Percentiles rank a stretch among this genome's conserved stretches.
phyloP scores from a whole-genome alignment of 208 protist genomes.

The Trypanosomatidae sp. region DNA sequence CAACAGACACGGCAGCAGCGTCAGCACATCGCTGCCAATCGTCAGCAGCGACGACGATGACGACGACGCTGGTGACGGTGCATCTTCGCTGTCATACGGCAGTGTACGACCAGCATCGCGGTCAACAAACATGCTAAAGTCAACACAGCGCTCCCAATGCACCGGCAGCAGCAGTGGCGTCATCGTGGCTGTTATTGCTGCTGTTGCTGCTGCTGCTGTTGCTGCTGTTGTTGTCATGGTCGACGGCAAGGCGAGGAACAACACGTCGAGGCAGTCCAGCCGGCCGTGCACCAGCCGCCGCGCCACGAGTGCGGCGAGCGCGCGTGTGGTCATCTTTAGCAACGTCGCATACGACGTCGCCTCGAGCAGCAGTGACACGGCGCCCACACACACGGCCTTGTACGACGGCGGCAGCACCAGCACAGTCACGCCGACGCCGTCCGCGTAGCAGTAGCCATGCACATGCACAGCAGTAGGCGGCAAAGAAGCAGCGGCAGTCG shows the following conservation, averaged over 20 bases:
- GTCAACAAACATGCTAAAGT: conserved; percentile 85
- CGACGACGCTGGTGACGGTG: not conserved
- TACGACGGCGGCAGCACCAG: conserved; percentile 28
- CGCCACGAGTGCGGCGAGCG: conserved; percentile 48
- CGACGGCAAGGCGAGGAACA: conserved; percentile 37
- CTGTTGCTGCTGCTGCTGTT: not conserved
- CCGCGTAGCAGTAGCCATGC: no score
- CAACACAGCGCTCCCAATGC: conserved; percentile 73
- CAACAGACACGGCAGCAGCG: conserved; percentile 29
- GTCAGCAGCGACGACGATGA: conserved; percentile 11
- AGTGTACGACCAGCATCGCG: conserved; percentile 69
- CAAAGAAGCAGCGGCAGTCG: no score
- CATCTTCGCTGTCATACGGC: conserved; percentile 36
- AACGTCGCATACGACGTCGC: conserved; percentile 27
- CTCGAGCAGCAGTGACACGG: conserved; percentile 29
- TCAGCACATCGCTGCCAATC: conserved; percentile 42
- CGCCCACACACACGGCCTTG: conserved; percentile 33
- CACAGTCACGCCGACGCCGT: conserved; percentile 49
- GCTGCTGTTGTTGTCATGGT: not conserved
- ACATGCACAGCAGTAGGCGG: no score
- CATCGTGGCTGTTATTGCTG: not conserved
- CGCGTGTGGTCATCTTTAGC: conserved; percentile 31
- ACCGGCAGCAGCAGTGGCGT: conserved; percentile 33
- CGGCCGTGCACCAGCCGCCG: conserved; percentile 60
- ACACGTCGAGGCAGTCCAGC: conserved; percentile 25